phyloP scores from a whole-genome alignment of 2,329 filamentous ascomycete genomes.

The Ophiocordyceps robertsii region DNA sequence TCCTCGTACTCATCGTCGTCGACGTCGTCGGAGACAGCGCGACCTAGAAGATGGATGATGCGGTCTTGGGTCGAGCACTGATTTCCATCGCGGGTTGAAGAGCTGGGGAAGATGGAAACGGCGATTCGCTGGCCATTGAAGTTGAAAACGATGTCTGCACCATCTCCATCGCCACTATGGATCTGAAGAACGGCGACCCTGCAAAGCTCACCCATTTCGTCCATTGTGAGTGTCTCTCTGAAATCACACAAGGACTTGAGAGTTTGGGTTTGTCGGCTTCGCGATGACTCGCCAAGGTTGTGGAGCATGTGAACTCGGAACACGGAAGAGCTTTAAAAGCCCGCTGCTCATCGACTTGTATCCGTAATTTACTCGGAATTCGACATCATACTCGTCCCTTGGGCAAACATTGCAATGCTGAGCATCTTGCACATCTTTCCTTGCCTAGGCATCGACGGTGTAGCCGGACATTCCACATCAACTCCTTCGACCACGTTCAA shows the following conservation, averaged over 20 bases:
- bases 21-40: constrained; percentile 2
- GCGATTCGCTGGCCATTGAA: constrained; percentile 8
- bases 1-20: constrained; percentile 8
- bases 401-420: too few species aligned
- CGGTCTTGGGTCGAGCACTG: constrained; percentile 6
- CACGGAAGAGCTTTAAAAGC: too few species aligned
- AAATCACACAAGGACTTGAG: not conserved
- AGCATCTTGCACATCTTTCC: too few species aligned
- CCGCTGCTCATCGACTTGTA: too few species aligned
- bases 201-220: not conserved
- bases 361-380: too few species aligned
- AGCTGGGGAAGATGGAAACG: constrained; percentile 9
- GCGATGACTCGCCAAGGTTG: too few species aligned
- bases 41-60: constrained; percentile 8
- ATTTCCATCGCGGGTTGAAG: constrained; percentile 3
- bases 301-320: too few species aligned
- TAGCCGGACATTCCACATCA: too few species aligned
- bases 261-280: too few species aligned
- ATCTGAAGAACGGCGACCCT: constrained; percentile 4
- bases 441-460: too few species aligned
- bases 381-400: too few species aligned
- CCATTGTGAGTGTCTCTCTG: not conserved
- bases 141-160: constrained; percentile 11
- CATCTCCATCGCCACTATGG: constrained; percentile 9
- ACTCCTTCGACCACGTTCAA: too few species aligned